Percentiles rank a stretch among this genome's conserved stretches.
Evolutionary conservation across 2,329 filamentous ascomycete genomes (phyloP).

Genomic region (Fusarium odoratissimum): DNA sequence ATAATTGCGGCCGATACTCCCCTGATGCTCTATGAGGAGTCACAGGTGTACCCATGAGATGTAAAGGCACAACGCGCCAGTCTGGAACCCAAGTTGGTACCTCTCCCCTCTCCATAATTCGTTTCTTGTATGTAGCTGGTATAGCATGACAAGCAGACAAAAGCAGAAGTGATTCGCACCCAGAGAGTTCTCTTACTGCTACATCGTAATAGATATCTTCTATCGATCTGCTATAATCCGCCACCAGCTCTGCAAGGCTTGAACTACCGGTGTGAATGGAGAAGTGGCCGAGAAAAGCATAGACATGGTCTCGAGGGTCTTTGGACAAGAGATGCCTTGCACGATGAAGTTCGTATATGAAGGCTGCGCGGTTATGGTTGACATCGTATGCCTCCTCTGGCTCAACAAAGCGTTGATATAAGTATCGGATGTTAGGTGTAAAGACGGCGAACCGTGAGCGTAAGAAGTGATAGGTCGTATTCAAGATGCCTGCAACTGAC

Average conservation of each 20-base stretch:
- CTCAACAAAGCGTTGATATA: slow-evolving; percentile 50
- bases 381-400: slow-evolving; percentile 43
- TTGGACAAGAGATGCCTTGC: slow-evolving; percentile 49
- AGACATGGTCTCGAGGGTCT: slow-evolving; percentile 51
- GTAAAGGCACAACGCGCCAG: slow-evolving; percentile 50
- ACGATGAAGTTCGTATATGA: slow-evolving; percentile 52
- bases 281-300: slow-evolving; percentile 53
- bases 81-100: slow-evolving; percentile 55
- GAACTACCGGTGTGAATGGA: slow-evolving; percentile 43
- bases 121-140: slow-evolving; percentile 22
- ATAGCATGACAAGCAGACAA: slow-evolving; percentile 46
- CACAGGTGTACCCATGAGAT: slow-evolving; percentile 48
- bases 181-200: slow-evolving; percentile 46
- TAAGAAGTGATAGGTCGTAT: slow-evolving; percentile 49
- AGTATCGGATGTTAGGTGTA: slow-evolving; percentile 50
- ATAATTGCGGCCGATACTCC: slow-evolving; percentile 42
- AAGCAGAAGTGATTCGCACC: slow-evolving; percentile 45
- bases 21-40: slow-evolving; percentile 49
- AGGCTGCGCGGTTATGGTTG: slow-evolving; percentile 49
- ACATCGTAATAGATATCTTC: slow-evolving; percentile 51
- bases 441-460: slow-evolving; percentile 46
- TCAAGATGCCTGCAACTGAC: slow-evolving; percentile 47
- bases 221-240: slow-evolving; percentile 47
- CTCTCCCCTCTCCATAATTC: neutral
- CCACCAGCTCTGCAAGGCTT: slow-evolving; percentile 39